Conservation (phyloP, 2,329 filamentous ascomycete species). For the Fusarium ambrosium region DNA sequence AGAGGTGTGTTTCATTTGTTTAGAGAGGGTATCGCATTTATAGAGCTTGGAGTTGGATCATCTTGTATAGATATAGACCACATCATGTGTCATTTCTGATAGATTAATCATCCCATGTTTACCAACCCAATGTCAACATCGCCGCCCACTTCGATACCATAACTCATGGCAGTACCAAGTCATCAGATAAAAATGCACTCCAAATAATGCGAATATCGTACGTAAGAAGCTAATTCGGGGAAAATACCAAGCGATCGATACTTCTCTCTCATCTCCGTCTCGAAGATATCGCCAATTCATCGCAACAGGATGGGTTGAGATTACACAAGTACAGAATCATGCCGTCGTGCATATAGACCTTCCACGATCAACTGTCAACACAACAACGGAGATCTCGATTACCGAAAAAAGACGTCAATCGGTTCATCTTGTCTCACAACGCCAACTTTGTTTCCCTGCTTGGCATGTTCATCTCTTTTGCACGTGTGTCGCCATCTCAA, state of each 20-base stretch:
- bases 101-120: background rate
- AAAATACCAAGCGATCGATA: background rate
- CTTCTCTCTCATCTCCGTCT: background rate
- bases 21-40: background rate
- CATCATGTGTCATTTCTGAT: background rate
- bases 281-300: background rate
- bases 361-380: background rate
- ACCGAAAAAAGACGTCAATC: background rate
- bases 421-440: background rate
- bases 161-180: background rate
- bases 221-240: background rate
- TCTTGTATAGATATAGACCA: background rate
- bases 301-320: background rate
- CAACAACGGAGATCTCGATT: background rate
- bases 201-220: background rate
- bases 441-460: background rate
- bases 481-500: background rate
- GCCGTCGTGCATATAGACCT: background rate
- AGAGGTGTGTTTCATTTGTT: background rate
- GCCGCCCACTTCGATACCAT: background rate
- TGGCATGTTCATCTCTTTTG: slow-evolving; percentile 7
- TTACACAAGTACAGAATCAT: no score
- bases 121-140: background rate
- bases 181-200: background rate
- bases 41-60: background rate